Percentiles rank a stretch among this genome's conserved stretches.
phyloP scores from a whole-genome alignment of 305 asterid species.

The Plantago rigida region DNA sequence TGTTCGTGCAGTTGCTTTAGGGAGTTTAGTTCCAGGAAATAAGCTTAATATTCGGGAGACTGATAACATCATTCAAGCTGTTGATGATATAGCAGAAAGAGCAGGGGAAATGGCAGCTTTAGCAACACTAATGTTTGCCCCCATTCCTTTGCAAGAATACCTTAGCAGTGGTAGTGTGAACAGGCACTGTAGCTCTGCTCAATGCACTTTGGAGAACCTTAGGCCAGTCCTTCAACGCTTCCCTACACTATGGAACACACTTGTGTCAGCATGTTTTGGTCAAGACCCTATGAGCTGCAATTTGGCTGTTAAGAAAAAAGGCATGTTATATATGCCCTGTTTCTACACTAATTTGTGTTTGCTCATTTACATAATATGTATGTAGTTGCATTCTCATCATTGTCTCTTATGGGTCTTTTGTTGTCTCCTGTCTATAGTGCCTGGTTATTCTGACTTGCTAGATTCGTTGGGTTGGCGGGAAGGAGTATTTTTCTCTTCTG shows the following conservation, averaged over 20 bases:
- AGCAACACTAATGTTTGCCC: slow-evolving; percentile 93
- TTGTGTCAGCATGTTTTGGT: slow-evolving; percentile 81
- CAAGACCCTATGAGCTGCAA: slow-evolving; percentile 57
- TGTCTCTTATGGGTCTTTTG: slow-evolving; percentile 25
- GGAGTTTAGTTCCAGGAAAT: slow-evolving; percentile 56
- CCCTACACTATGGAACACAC: slow-evolving; percentile 83
- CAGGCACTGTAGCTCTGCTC: slow-evolving; percentile 72
- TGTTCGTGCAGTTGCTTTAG: slow-evolving; percentile 81
- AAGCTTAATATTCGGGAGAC: slow-evolving; percentile 50
- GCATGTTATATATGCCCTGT: slow-evolving; percentile 30
- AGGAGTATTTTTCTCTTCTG: slow-evolving; percentile 80
- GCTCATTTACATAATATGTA: slow-evolving; percentile 21
- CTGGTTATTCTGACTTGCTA: slow-evolving; percentile 70
- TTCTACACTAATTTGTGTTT: slow-evolving; percentile 18
- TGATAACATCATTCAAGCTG: slow-evolving; percentile 66
- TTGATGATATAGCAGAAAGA: slow-evolving; percentile 98
- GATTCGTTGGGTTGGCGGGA: slow-evolving; percentile 96
- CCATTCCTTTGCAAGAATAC: slow-evolving; percentile 83
- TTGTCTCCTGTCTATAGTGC: slow-evolving; percentile 36
- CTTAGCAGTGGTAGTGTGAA: slow-evolving; percentile 88
- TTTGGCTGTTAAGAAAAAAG: slow-evolving; percentile 53
- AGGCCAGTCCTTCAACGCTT: slow-evolving; percentile 79
- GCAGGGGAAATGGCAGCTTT: slow-evolving; percentile 95
- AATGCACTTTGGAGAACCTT: slow-evolving; percentile 96
- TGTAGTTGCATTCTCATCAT: neutral